Conservation (phyloP, 208 protist species). For the Naegleria fowleri region DNA sequence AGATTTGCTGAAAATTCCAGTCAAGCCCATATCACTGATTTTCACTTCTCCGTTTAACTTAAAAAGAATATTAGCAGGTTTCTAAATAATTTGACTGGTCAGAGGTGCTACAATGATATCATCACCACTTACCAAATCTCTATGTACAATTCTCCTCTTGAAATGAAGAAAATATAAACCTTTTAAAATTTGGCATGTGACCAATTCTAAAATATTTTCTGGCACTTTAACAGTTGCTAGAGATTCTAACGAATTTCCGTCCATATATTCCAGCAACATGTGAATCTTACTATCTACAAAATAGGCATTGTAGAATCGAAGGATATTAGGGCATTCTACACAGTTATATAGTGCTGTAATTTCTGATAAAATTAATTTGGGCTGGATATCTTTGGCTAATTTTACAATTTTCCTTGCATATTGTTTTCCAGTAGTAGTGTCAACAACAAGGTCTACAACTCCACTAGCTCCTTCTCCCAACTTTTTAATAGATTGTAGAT, state of each 20-base stretch:
- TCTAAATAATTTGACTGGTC: neutral
- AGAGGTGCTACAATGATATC: neutral
- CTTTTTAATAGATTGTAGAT: neutral
- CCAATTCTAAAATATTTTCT: slow-evolving; percentile 4
- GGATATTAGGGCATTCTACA: neutral
- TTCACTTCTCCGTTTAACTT: neutral
- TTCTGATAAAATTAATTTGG: slow-evolving; percentile 4
- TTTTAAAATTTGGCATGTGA: neutral
- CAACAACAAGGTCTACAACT: neutral
- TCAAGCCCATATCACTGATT: slow-evolving; percentile 3
- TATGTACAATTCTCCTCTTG: neutral
- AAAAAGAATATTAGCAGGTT: slow-evolving; percentile 21
- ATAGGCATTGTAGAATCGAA: neutral
- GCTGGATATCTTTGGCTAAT: neutral
- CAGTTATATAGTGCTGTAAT: neutral
- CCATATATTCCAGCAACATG: slow-evolving; percentile 7
- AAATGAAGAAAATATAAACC: neutral
- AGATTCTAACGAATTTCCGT: neutral
- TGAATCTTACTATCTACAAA: neutral
- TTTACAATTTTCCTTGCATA: neutral
- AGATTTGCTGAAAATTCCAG: neutral
- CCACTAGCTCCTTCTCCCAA: neutral
- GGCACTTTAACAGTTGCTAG: neutral
- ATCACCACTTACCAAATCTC: neutral
- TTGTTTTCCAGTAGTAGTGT: no score